Conservation (phyloP, 2,329 filamentous ascomycete species). For the Epichloe sp. region DNA sequence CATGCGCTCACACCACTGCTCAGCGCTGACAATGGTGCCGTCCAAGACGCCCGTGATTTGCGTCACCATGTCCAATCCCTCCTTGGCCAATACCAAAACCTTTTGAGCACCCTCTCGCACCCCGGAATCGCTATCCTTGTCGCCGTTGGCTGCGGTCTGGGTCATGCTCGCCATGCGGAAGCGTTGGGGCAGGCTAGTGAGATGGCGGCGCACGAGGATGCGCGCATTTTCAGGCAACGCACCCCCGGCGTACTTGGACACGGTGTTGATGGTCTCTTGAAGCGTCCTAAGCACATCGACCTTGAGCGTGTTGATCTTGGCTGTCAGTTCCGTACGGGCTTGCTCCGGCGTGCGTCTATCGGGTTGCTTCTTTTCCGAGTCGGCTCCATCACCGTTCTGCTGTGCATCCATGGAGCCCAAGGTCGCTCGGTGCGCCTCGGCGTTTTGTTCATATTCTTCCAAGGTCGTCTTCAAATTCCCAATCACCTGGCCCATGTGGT, state of each 20-base stretch:
- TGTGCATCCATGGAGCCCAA: constrained; percentile 3
- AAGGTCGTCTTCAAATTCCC: constrained; percentile 60
- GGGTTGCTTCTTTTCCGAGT: background rate
- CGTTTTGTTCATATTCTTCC: constrained; percentile 58
- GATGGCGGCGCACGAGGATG: constrained; percentile 67
- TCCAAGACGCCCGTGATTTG: constrained; percentile 83
- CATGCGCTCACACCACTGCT: constrained; percentile 77
- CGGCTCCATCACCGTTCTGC: background rate
- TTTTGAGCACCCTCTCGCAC: constrained; percentile 51
- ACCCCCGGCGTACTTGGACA: constrained; percentile 84
- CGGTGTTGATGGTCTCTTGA: constrained; percentile 68
- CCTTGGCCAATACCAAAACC: constrained; percentile 74
- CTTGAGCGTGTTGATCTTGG: constrained; percentile 54
- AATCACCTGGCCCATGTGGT: constrained; percentile 65
- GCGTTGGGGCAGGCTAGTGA: constrained; percentile 72
- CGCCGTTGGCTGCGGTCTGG: constrained; percentile 13
- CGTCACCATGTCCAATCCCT: constrained; percentile 86
- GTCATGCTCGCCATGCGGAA: constrained; percentile 59
- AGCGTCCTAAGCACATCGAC: constrained; percentile 65
- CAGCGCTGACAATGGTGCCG: constrained; percentile 78
- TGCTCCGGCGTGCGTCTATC: constrained; percentile 13
- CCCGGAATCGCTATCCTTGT: constrained; percentile 23
- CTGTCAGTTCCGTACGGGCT: constrained; percentile 33
- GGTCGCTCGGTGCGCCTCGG: constrained; percentile 3
- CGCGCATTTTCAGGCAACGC: constrained; percentile 82